Evolutionary conservation across 2,329 filamentous ascomycete genomes (phyloP).

Genomic region (Sporothrix pallida): DNA sequence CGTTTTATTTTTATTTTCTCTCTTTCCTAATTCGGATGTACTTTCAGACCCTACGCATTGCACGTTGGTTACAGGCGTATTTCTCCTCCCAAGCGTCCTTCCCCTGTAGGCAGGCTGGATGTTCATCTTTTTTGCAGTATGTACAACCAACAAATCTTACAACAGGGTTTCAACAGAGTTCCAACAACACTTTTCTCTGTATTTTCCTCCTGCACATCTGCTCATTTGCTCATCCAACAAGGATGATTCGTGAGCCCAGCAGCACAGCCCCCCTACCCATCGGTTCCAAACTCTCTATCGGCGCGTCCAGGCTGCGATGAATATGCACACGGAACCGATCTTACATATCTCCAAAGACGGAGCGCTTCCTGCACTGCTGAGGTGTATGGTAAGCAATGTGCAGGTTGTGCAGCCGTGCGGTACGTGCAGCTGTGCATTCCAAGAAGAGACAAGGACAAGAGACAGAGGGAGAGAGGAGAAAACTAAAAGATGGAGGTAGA

Average conservation of each 20-base stretch:
- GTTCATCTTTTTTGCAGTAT: neutral
- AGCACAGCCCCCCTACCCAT: neutral
- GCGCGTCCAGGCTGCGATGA: neutral
- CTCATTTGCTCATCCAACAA: neutral
- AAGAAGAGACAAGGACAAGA: neutral
- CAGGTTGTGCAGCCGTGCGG: neutral
- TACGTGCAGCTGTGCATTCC: neutral
- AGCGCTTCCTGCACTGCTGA: neutral
- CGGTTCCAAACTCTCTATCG: neutral
- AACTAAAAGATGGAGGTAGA: neutral
- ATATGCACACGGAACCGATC: conserved; percentile 4
- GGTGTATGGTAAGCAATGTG: neutral
- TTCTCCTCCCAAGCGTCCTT: neutral
- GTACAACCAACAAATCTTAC: neutral
- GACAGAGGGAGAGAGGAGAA: too few species aligned
- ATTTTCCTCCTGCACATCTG: too few species aligned
- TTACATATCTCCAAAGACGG: neutral
- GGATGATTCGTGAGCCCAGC: neutral
- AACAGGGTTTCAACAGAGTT: neutral
- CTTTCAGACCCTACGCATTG: neutral
- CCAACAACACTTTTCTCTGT: neutral
- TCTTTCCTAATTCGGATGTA: conserved; percentile 25
- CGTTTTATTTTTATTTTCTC: neutral
- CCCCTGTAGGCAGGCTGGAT: neutral
- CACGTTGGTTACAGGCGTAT: neutral